Evolutionary conservation across 2,329 filamentous ascomycete genomes (phyloP).

Genomic region (Chaetomiaceae sp.): DNA sequence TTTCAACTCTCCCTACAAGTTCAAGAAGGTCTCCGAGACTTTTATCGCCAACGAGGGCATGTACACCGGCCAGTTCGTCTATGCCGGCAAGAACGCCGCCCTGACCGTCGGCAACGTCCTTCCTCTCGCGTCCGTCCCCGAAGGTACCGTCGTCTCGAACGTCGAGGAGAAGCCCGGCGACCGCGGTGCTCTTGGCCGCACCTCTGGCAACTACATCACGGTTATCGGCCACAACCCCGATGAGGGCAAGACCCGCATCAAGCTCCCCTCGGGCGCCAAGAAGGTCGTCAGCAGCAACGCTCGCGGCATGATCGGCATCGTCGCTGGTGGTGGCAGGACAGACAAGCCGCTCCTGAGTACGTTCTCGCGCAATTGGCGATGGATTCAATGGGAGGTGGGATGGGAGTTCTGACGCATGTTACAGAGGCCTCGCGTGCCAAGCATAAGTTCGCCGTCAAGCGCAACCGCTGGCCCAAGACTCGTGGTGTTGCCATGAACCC

Average conservation of each 20-base stretch:
- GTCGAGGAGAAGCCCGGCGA: constrained; percentile 99
- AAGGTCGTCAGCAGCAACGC: constrained; percentile 91
- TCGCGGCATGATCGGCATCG: constrained; percentile 99
- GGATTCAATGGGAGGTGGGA: neutral
- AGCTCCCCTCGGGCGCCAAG: constrained; percentile 98
- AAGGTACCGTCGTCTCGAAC: constrained; percentile 99
- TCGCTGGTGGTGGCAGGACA: constrained; percentile 98
- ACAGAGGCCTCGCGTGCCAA: constrained; percentile 98
- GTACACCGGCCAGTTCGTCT: constrained; percentile 99
- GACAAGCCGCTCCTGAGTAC: constrained; percentile 97
- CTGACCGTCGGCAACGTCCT: constrained; percentile 98
- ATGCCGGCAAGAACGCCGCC: constrained; percentile 97
- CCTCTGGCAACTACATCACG: constrained; percentile 99
- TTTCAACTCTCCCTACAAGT: constrained; percentile 98
- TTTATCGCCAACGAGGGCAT: constrained; percentile 99
- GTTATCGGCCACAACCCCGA: constrained; percentile 97
- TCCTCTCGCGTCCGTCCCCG: constrained; percentile 87
- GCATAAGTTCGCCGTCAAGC: constrained; percentile 99
- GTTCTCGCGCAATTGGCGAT: constrained; percentile 33
- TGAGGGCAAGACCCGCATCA: constrained; percentile 99
- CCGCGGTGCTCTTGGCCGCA: constrained; percentile 92
- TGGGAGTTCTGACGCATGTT: constrained; percentile 37
- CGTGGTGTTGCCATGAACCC: constrained; percentile 99
- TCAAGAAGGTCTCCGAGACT: constrained; percentile 96
- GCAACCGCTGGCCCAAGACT: constrained; percentile 99